Percentiles rank a stretch among this genome's conserved stretches.
These are phyloP conservation scores for Didymosphaeria variabile DNA, from an alignment of 2,329 filamentous ascomycete species.

Conservation along the genomic window DNA sequence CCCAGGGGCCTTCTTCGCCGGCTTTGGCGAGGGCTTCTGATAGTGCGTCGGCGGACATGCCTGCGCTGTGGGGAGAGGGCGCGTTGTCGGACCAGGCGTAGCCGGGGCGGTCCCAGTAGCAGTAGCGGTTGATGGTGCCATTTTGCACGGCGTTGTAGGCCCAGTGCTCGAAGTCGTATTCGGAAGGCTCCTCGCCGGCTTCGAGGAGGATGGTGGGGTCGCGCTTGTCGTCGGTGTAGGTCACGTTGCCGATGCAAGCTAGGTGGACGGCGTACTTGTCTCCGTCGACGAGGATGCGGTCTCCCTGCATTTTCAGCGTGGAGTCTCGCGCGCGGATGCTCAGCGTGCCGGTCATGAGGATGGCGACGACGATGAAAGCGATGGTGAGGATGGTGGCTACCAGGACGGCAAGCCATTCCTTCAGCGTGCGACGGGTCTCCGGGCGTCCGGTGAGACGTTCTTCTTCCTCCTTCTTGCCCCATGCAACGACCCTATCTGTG, in stretches of 20 bases:
- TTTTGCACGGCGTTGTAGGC: constrained; percentile 79
- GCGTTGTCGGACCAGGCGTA: constrained; percentile 90
- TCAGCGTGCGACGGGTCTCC: constrained; percentile 81
- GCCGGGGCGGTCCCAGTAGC: constrained; percentile 93
- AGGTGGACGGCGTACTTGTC: constrained; percentile 88
- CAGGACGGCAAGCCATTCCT: constrained; percentile 85
- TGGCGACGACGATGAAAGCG: constrained; percentile 71
- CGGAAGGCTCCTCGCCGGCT: constrained; percentile 80
- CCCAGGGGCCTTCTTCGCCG: constrained; percentile 87
- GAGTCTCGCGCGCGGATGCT: constrained; percentile 83
- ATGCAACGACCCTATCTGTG: constrained; percentile 83
- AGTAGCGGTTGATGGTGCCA: constrained; percentile 86
- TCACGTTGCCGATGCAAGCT: constrained; percentile 78
- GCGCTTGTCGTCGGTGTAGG: constrained; percentile 63
- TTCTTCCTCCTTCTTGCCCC: constrained; percentile 93
- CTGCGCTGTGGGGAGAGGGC: constrained; percentile 90
- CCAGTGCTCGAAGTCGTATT: constrained; percentile 81
- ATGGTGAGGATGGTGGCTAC: constrained; percentile 76
- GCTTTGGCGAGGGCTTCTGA: constrained; percentile 84
- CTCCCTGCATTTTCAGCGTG: constrained; percentile 75
- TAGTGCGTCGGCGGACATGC: constrained; percentile 88
- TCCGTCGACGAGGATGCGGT: constrained; percentile 81
- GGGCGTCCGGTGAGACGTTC: constrained; percentile 88
- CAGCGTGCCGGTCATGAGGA: constrained; percentile 82
- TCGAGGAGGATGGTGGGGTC: constrained; percentile 87